Conservation (phyloP, 805 yeast genomes). For the Saccharomycopsis sp. region DNA sequence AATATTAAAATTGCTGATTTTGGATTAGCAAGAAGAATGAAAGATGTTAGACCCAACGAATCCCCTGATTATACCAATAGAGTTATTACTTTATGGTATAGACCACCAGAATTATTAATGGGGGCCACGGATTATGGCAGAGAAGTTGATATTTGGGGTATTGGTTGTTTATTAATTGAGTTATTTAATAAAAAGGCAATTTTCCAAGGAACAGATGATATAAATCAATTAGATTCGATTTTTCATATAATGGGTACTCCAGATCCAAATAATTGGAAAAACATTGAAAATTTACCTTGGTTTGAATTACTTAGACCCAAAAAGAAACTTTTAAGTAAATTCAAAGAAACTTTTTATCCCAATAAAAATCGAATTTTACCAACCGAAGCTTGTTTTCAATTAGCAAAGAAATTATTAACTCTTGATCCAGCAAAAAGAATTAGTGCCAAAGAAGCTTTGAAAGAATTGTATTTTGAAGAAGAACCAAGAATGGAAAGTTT, state of each 20-base stretch:
- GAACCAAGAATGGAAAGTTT: conserved; percentile 59
- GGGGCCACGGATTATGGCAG: conserved; percentile 88
- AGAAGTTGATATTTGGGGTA: conserved; percentile 95
- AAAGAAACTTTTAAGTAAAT: conserved; percentile 23
- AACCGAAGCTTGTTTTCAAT: conserved; percentile 44
- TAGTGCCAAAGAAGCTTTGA: conserved; percentile 58
- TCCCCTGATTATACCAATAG: conserved; percentile 84
- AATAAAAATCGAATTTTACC: conserved; percentile 29
- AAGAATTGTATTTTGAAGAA: conserved; percentile 59
- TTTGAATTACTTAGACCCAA: conserved; percentile 69
- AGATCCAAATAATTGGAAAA: conserved; percentile 61
- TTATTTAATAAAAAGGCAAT: conserved; percentile 63
- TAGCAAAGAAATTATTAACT: conserved; percentile 52
- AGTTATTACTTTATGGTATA: conserved; percentile 93
- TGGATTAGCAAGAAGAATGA: conserved; percentile 73
- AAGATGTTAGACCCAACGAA: conserved; percentile 37
- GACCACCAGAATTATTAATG: conserved; percentile 88
- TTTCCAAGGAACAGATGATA: conserved; percentile 84
- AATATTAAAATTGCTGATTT: conserved; percentile 67
- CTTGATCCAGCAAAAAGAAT: conserved; percentile 64
- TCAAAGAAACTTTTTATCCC: conserved; percentile 32
- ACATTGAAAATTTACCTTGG: conserved; percentile 79
- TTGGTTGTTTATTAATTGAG: conserved; percentile 85
- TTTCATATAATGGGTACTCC: conserved; percentile 88
- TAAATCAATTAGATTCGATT: conserved; percentile 69